phyloP scores from a whole-genome alignment of 371 early-diverging fungal species.

The Umbelopsis sp. region DNA sequence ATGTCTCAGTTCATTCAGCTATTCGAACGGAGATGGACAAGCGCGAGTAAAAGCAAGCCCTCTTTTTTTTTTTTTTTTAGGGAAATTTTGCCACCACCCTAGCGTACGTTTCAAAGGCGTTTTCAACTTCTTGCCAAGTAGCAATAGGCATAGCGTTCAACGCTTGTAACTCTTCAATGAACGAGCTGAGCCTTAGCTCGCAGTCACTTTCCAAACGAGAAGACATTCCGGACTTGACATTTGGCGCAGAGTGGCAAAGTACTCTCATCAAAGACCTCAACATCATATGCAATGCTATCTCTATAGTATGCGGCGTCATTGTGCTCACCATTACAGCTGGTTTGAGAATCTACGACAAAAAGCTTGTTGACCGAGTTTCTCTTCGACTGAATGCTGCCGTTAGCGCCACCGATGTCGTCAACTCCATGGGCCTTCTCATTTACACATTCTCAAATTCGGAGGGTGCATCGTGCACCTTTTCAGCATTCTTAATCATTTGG shows the following conservation, averaged over 20 bases:
- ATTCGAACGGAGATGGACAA: too few relatives aligned
- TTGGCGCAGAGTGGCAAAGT: neutral
- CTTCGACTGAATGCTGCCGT: constrained; percentile 32
- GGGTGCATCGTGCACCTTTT: constrained; percentile 18
- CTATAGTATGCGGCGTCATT: constrained; percentile 22
- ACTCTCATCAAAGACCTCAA: constrained; percentile 16
- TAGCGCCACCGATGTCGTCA: constrained; percentile 28
- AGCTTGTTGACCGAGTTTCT: constrained; percentile 32
- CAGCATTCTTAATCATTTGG: constrained; percentile 31
- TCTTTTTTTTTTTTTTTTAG: too few relatives aligned
- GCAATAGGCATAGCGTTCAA: neutral
- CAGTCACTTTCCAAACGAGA: neutral
- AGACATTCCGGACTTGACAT: neutral
- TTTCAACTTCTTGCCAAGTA: neutral
- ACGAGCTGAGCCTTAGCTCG: neutral
- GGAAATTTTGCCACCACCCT: too few relatives aligned
- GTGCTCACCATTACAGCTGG: constrained; percentile 26
- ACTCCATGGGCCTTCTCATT: constrained; percentile 20
- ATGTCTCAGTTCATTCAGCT: too few relatives aligned
- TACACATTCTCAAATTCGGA: constrained; percentile 16
- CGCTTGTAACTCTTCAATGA: neutral
- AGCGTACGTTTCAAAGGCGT: too few relatives aligned
- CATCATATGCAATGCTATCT: constrained; percentile 23
- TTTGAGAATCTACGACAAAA: constrained; percentile 28
- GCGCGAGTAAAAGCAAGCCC: too few relatives aligned